Evolutionary conservation across 345 rosid genomes (phyloP).

Genomic region (Angophora floribunda): DNA sequence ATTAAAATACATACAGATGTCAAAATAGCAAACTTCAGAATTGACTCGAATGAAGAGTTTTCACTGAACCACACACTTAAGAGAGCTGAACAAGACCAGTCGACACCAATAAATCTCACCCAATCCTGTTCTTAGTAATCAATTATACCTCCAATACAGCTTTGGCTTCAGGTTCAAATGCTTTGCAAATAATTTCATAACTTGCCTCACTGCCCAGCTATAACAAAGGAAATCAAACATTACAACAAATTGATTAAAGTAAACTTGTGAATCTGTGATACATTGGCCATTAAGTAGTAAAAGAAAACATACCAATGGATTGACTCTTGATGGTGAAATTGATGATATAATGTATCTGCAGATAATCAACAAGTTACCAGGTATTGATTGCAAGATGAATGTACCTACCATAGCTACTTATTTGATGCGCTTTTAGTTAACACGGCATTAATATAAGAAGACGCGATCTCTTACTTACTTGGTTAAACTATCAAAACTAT

Average conservation of each 20-base stretch:
- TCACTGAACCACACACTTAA: neutral
- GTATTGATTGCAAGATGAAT: neutral
- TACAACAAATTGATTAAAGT: neutral
- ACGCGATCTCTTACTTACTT: neutral
- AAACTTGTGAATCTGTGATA: neutral
- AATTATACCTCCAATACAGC: slow-evolving; percentile 47
- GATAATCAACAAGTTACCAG: neutral
- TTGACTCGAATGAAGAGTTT: neutral
- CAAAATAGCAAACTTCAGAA: neutral
- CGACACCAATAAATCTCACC: neutral
- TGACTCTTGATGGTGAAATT: slow-evolving; percentile 73
- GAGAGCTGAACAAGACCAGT: neutral
- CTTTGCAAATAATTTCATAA: slow-evolving; percentile 92
- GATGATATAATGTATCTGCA: slow-evolving; percentile 71
- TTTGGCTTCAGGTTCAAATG: slow-evolving; percentile 61
- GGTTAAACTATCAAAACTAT: neutral
- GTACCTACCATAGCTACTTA: neutral
- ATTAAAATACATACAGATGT: neutral
- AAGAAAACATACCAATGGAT: slow-evolving; percentile 41
- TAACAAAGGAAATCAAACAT: neutral
- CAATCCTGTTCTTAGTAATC: neutral
- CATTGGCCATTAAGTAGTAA: neutral
- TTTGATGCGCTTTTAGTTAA: neutral
- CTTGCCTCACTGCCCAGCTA: slow-evolving; percentile 40
- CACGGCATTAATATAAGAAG: neutral